These are phyloP conservation scores for Cyanophora paradoxa DNA, from an alignment of 78 protist species.

Conservation along the genomic window DNA sequence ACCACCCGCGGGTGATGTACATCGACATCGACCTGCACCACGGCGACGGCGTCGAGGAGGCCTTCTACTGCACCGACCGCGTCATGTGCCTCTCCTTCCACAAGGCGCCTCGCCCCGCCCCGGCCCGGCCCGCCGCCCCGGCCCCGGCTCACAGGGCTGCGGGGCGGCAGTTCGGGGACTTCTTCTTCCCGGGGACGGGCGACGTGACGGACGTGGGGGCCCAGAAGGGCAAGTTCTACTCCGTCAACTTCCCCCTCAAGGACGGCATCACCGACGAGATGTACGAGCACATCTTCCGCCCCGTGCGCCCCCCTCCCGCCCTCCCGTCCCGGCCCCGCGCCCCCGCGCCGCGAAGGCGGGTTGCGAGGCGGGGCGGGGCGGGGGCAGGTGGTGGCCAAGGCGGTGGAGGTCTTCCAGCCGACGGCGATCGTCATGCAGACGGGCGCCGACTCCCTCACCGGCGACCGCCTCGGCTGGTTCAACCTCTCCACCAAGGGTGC, in stretches of 20 bases:
- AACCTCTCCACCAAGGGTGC: constrained; percentile 66
- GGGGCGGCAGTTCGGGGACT: constrained; percentile 79
- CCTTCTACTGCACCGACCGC: constrained; percentile 60
- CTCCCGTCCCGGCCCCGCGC: no score
- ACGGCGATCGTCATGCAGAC: constrained; percentile 82
- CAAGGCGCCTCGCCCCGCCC: no score
- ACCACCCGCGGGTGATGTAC: constrained; percentile 59
- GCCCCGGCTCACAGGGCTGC: no score
- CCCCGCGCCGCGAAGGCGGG: not conserved
- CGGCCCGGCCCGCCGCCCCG: no score
- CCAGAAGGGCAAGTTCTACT: constrained; percentile 31
- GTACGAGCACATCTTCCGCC: constrained; percentile 21
- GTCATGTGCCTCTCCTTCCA: constrained; percentile 85
- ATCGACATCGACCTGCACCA: constrained; percentile 69
- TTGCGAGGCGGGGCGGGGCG: no score
- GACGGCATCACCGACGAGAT: constrained; percentile 33
- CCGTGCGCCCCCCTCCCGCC: constrained; percentile 6
- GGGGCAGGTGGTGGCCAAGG: not conserved
- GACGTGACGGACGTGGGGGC: constrained; percentile 64
- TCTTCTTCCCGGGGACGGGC: constrained; percentile 95
- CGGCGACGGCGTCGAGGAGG: constrained; percentile 77
- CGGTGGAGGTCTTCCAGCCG: constrained; percentile 20
- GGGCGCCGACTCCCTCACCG: constrained; percentile 96
- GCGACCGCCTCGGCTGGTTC: constrained; percentile 95
- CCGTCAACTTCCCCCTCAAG: constrained; percentile 31